phyloP scores from a whole-genome alignment of 257 asterid species.

The Nicotiana knightiana region DNA sequence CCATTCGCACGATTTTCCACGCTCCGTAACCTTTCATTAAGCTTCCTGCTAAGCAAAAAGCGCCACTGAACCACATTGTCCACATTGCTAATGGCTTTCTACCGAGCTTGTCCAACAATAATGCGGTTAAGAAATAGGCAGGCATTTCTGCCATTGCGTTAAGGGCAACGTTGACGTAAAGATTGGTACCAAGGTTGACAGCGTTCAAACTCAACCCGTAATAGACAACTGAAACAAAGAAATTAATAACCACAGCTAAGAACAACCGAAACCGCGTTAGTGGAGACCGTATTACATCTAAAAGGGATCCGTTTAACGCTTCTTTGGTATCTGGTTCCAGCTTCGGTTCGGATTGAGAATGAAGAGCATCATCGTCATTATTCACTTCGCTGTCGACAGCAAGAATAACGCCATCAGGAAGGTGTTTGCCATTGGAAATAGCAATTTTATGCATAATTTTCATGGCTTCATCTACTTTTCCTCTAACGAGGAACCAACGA shows the following conservation, averaged over 20 bases:
- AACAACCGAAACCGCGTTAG: conserved; percentile 55
- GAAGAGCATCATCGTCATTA: not conserved
- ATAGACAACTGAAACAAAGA: conserved; percentile 75
- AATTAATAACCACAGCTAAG: conserved; percentile 62
- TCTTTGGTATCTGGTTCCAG: conserved; percentile 20
- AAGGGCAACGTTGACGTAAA: conserved; percentile 61
- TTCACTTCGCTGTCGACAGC: conserved; percentile 51
- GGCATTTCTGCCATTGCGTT: conserved; percentile 83
- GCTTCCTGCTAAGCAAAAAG: conserved; percentile 50
- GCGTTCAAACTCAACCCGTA: conserved; percentile 75
- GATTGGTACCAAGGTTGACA: conserved; percentile 77
- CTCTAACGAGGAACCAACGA: conserved; percentile 74
- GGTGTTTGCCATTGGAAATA: conserved; percentile 31
- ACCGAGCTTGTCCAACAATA: conserved; percentile 50
- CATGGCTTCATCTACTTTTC: conserved; percentile 44
- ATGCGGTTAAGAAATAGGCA: conserved; percentile 59
- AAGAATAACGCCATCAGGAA: conserved; percentile 43
- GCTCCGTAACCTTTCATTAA: conserved; percentile 28
- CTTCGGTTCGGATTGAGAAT: not conserved
- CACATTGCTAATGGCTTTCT: conserved; percentile 72
- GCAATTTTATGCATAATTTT: conserved; percentile 57
- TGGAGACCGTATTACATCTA: conserved; percentile 52
- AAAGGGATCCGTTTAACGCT: conserved; percentile 46
- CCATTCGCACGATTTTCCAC: conserved; percentile 37
- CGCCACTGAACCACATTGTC: conserved; percentile 71